Evolutionary conservation across 108 stramenopile genomes (phyloP).

Genomic region (Phaeodactylum tricornutum): DNA sequence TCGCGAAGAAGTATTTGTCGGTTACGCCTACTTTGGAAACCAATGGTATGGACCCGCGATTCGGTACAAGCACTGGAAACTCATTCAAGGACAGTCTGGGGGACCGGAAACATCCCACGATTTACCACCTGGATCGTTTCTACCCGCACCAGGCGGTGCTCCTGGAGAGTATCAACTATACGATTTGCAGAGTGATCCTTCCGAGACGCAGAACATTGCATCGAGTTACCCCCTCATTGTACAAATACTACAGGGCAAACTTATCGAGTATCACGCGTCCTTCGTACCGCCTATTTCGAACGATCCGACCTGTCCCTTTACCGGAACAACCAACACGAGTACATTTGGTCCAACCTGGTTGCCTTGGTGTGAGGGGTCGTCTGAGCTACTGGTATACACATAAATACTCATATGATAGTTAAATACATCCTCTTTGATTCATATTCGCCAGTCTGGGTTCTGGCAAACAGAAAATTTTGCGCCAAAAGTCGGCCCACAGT

Average conservation of each 20-base stretch:
- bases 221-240: slow-evolving; percentile 8
- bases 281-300: slow-evolving; percentile 16
- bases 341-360: not conserved
- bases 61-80: slow-evolving; percentile 22
- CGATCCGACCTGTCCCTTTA: slow-evolving; percentile 6
- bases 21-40: slow-evolving; percentile 2
- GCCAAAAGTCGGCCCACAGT: no score
- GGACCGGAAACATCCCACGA: slow-evolving; percentile 9
- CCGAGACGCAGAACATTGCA: slow-evolving; percentile 8
- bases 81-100: slow-evolving; percentile 17
- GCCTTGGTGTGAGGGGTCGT: slow-evolving; percentile 12
- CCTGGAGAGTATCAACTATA: slow-evolving; percentile 8
- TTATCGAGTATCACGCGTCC: slow-evolving; percentile 10
- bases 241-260: slow-evolving; percentile 2
- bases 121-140: slow-evolving; percentile 1
- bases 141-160: slow-evolving; percentile 5
- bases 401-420: no score
- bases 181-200: slow-evolving; percentile 16
- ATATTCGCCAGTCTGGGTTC: no score
- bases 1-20: slow-evolving; percentile 21
- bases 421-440: no score
- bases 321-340: slow-evolving; percentile 6
- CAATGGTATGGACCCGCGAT: slow-evolving; percentile 24
- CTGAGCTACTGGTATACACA: slow-evolving; percentile 7
- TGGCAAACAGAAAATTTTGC: no score